A percentile compares a stretch with the other conserved stretches of the same genome.
phyloP scores from a whole-genome alignment of 2,329 filamentous ascomycete genomes.

The Colletotrichum phormii region DNA sequence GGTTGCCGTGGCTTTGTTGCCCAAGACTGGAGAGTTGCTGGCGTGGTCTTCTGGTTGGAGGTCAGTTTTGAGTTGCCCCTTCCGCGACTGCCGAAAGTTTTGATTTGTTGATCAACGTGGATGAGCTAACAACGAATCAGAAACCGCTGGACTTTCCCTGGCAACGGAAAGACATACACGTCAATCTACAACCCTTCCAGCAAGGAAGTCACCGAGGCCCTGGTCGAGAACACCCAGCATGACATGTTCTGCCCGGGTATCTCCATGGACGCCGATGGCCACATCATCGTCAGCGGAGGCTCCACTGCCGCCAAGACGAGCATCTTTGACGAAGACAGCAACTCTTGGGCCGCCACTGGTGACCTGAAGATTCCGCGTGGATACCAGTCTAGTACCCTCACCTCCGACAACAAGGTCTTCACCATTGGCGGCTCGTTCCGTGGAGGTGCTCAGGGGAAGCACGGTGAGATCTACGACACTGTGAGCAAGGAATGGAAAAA shows the following conservation, averaged over 20 bases:
- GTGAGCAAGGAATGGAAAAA: constrained; percentile 56
- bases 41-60: constrained; percentile 42
- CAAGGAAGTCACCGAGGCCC: constrained; percentile 41
- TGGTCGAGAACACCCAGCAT: constrained; percentile 54
- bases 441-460: constrained; percentile 60
- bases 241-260: constrained; percentile 70
- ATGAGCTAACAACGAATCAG: not conserved
- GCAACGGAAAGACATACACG: not conserved
- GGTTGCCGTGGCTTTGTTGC: constrained; percentile 44
- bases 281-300: constrained; percentile 65
- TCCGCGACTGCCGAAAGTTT: not conserved
- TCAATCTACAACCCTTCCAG: constrained; percentile 23
- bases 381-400: constrained; percentile 61
- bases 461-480: constrained; percentile 65
- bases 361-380: constrained; percentile 60
- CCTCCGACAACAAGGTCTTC: constrained; percentile 64
- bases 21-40: constrained; percentile 39
- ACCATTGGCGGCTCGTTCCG: constrained; percentile 66
- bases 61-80: not conserved
- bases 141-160: constrained; percentile 15
- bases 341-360: constrained; percentile 50
- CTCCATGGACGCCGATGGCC: constrained; percentile 57
- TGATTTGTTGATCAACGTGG: not conserved
- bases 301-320: constrained; percentile 59
- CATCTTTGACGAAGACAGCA: constrained; percentile 53